These are phyloP conservation scores for Solanum lycopersicoides DNA, from an alignment of 257 asterid species.

Conservation along the genomic window DNA sequence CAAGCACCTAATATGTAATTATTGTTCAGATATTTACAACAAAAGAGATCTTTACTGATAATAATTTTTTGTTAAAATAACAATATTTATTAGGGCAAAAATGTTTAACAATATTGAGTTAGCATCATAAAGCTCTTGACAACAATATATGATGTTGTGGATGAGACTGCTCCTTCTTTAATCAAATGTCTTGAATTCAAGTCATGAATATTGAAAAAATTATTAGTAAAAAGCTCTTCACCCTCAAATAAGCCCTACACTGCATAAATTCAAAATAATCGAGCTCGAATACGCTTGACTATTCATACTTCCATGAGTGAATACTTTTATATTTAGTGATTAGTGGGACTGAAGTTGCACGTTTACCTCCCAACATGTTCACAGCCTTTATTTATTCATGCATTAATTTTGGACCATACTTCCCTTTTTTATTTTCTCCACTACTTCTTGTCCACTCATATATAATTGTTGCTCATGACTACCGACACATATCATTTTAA, in stretches of 20 bases:
- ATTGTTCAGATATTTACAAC: background rate
- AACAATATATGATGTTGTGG: fast-evolving
- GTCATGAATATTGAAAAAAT: background rate
- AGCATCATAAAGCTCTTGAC: background rate
- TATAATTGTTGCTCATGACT: background rate
- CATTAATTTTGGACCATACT: background rate
- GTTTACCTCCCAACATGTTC: background rate
- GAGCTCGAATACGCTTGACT: background rate
- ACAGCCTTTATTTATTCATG: background rate
- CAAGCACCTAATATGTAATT: background rate
- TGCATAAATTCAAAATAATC: fast-evolving
- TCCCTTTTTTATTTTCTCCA: background rate
- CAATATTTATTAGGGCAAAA: too few relatives aligned
- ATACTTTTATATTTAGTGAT: background rate
- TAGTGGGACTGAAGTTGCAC: background rate
- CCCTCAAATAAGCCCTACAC: background rate
- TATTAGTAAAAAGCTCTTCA: fast-evolving
- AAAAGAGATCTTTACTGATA: too few relatives aligned
- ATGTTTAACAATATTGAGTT: too few relatives aligned
- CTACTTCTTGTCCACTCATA: background rate
- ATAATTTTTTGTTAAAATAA: too few relatives aligned
- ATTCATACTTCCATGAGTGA: background rate
- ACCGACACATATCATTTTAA: background rate
- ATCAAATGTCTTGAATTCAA: fast-evolving
- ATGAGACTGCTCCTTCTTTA: fast-evolving